Evolutionary conservation across 108 stramenopile genomes (phyloP).

Genomic region (Pseudonitzschia delicatissima): DNA sequence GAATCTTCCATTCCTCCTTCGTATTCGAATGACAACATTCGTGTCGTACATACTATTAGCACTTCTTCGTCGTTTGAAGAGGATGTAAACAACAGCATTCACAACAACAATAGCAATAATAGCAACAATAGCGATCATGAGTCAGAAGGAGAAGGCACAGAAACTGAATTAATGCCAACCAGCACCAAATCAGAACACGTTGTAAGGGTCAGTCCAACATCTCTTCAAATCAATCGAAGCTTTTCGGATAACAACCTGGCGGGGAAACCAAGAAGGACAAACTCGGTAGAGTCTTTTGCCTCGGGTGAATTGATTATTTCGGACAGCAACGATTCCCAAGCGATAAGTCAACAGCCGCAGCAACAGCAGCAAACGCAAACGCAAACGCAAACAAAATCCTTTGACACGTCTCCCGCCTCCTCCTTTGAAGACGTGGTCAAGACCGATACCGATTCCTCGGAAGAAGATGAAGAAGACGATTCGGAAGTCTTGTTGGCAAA

Average conservation of each 20-base stretch:
- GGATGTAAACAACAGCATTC: too few species aligned
- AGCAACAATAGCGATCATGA: neutral
- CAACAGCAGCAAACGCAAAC: neutral
- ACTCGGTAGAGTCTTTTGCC: neutral
- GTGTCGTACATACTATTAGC: too few species aligned
- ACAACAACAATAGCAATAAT: neutral
- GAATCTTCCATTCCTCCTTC: too few species aligned
- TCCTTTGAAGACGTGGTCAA: neutral
- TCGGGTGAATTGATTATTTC: neutral
- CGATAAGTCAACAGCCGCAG: neutral
- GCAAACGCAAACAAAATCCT: neutral
- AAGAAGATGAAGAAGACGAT: slow-evolving; percentile 26
- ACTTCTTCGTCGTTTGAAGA: too few species aligned
- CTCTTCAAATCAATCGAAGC: neutral
- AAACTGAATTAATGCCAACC: too few species aligned
- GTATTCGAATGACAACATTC: too few species aligned
- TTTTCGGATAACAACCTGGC: neutral
- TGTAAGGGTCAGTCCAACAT: neutral
- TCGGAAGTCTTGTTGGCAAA: slow-evolving; percentile 56
- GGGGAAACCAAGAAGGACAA: neutral
- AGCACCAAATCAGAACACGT: neutral
- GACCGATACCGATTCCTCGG: neutral
- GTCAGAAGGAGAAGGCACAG: neutral
- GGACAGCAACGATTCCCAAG: neutral
- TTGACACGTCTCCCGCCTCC: neutral